Conservation (phyloP, 139 green algal species). For the Chlamydomonas schloesseri region DNA sequence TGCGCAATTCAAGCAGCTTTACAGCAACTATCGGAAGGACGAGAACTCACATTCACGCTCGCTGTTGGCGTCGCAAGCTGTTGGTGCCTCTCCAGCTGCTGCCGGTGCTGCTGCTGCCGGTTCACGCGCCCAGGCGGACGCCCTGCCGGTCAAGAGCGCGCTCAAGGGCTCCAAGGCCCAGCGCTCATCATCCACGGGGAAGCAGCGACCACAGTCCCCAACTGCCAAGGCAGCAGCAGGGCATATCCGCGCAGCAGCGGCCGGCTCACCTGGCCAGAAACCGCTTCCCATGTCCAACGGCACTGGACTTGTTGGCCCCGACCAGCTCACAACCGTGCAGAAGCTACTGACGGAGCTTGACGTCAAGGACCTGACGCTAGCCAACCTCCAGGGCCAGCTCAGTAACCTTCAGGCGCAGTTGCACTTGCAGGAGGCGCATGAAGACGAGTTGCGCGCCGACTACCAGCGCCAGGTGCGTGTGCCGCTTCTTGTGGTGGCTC, state of each 20-base stretch:
- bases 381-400: not conserved
- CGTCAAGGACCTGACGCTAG: not conserved
- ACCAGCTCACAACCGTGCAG: not conserved
- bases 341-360: slow-evolving; percentile 15
- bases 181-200: not conserved
- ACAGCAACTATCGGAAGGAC: slow-evolving; percentile 17
- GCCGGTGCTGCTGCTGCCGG: not conserved
- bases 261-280: not conserved
- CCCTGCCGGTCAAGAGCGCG: not conserved
- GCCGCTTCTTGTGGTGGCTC: too few species aligned
- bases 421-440: slow-evolving; percentile 15
- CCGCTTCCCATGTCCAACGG: not conserved
- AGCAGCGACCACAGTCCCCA: not conserved
- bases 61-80: not conserved
- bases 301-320: too few species aligned
- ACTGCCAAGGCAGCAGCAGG: not conserved
- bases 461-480: slow-evolving; percentile 24
- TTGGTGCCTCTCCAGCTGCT: not conserved
- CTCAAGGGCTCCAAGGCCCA: too few species aligned
- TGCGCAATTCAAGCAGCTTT: not conserved
- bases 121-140: not conserved
- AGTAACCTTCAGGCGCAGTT: not conserved
- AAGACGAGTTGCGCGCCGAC: not conserved
- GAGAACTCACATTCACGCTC: not conserved
- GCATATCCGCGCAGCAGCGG: not conserved